These are phyloP conservation scores for Chenopodium suecicum DNA, from an alignment of 148 eudicot genomes.

Conservation along the genomic window DNA sequence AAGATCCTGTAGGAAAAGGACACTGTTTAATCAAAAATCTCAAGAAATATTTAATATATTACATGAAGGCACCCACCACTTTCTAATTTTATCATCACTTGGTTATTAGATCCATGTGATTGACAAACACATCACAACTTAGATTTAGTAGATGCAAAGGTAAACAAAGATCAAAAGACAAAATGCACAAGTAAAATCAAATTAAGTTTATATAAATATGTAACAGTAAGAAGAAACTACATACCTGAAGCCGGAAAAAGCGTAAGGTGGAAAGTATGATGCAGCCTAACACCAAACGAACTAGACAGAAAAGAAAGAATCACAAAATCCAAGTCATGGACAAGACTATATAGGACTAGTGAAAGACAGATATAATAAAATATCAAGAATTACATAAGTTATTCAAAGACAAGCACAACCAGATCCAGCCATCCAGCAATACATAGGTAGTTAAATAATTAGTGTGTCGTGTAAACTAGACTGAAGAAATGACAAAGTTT, in stretches of 20 bases:
- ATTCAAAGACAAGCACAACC: slow-evolving; percentile 16
- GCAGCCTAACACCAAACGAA: slow-evolving; percentile 81
- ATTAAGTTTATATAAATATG: neutral
- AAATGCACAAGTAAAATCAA: neutral
- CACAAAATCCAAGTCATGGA: neutral
- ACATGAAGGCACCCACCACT: neutral
- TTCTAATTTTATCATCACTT: neutral
- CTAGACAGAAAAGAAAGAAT: slow-evolving; percentile 33
- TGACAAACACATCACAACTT: neutral
- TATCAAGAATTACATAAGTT: neutral
- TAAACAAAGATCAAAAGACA: slow-evolving; percentile 5
- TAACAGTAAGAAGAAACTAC: neutral
- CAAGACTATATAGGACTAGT: neutral
- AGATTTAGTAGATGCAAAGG: slow-evolving; percentile 4
- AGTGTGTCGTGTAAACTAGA: neutral
- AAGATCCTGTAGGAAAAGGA: too few species aligned
- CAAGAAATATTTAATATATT: too few species aligned
- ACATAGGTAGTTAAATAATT: neutral
- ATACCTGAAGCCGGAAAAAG: slow-evolving; percentile 79
- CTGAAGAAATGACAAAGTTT: neutral
- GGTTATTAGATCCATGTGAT: neutral
- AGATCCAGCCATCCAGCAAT: neutral
- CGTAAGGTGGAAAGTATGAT: slow-evolving; percentile 64
- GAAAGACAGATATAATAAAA: neutral
- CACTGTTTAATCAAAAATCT: too few species aligned